phyloP scores from a whole-genome alignment of 208 protist genomes.

The Acanthamoeba triangularis region DNA sequence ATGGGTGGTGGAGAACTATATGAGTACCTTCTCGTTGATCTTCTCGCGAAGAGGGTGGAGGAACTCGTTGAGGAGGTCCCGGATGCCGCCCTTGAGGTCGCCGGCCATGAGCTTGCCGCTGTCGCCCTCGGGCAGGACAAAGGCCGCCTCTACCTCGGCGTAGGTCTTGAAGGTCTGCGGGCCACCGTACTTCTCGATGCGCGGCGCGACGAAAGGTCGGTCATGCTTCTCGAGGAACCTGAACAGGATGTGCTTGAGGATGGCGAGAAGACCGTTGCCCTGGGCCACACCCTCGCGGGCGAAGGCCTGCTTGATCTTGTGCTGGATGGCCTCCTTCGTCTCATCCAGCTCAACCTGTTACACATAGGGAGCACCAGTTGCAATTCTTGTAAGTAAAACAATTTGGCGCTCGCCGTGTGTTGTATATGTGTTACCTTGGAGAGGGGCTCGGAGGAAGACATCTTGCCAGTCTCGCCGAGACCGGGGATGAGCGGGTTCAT shows the following conservation, averaged over 20 bases:
- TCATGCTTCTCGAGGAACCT: conserved; percentile 61
- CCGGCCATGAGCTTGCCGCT: conserved; percentile 54
- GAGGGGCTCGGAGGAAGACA: conserved; percentile 83
- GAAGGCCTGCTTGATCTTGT: conserved; percentile 84
- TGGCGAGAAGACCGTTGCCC: conserved; percentile 82
- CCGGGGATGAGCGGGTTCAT: conserved; percentile 88
- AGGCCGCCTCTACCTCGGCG: conserved; percentile 78
- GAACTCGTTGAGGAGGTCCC: conserved; percentile 74
- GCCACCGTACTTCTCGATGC: conserved; percentile 78
- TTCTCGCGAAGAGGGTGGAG: conserved; percentile 77
- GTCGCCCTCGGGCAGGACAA: conserved; percentile 25
- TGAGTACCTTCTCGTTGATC: conserved; percentile 55
- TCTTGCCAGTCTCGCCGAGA: conserved; percentile 82
- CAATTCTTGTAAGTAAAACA: conserved; percentile 79
- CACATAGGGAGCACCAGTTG: not conserved
- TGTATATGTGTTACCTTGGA: conserved; percentile 73
- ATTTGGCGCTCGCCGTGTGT: no score
- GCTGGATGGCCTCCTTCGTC: conserved; percentile 58
- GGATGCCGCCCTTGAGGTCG: conserved; percentile 82
- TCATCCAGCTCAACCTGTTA: conserved; percentile 81
- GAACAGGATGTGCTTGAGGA: conserved; percentile 82
- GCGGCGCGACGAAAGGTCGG: conserved; percentile 62
- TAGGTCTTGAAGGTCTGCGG: conserved; percentile 79
- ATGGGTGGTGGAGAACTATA: not conserved
- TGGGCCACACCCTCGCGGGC: conserved; percentile 80